Conservation (phyloP, 1,284 basidiomycete genomes). For the Mycosarcoma maydis region DNA sequence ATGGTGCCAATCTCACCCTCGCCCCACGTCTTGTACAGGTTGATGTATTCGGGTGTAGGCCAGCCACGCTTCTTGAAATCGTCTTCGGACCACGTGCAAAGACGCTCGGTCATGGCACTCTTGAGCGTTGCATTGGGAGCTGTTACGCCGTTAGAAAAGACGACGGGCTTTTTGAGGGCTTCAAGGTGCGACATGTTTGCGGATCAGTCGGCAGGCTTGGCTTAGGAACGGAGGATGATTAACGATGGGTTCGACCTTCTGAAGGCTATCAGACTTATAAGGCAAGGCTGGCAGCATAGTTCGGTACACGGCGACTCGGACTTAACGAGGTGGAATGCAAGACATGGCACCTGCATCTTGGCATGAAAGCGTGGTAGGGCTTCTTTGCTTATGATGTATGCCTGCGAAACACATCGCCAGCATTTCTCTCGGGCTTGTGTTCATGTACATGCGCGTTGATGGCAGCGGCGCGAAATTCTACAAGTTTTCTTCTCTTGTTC, state of each 20-base stretch:
- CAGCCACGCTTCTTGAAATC: conserved; percentile 59
- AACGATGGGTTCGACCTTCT: too few species aligned
- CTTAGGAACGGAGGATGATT: not conserved
- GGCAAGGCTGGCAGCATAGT: not conserved
- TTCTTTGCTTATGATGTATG: too few species aligned
- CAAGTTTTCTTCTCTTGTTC: not conserved
- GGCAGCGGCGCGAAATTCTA: too few species aligned
- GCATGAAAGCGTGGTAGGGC: too few species aligned
- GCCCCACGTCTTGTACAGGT: conserved; percentile 61
- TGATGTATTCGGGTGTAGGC: conserved; percentile 52
- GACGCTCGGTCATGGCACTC: conserved; percentile 62
- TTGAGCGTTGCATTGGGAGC: conserved; percentile 57
- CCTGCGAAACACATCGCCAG: too few species aligned
- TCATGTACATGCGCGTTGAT: too few species aligned
- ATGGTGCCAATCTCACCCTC: conserved; percentile 59
- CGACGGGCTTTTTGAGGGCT: conserved; percentile 45
- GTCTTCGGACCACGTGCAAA: conserved; percentile 55
- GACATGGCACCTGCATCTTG: too few species aligned
- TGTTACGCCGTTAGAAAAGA: conserved; percentile 39
- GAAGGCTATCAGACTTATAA: too few species aligned
- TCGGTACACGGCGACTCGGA: conserved; percentile 1
- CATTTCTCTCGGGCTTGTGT: too few species aligned
- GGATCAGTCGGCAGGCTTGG: too few species aligned
- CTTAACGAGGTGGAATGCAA: conserved; percentile 1
- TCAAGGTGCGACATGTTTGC: conserved; percentile 42